A percentile compares a stretch with the other conserved stretches of the same genome.
phyloP scores from a whole-genome alignment of 2,329 filamentous ascomycete genomes.

The Fusarium musae region DNA sequence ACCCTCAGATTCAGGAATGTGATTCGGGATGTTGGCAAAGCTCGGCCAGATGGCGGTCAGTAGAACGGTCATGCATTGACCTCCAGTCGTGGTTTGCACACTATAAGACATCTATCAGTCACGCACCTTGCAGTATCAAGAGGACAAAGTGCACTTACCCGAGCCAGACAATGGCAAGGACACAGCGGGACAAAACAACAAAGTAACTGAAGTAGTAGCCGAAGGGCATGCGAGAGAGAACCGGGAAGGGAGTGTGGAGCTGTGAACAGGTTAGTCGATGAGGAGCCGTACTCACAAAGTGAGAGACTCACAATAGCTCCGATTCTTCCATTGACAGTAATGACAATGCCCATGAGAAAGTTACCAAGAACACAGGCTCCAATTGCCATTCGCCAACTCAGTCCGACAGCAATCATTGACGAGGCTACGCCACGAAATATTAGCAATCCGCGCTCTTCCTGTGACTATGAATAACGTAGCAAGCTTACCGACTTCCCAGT shows the following conservation, averaged over 20 bases:
- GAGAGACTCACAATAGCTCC: conserved; percentile 8
- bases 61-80: conserved; percentile 15
- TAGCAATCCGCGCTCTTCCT: neutral
- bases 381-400: conserved; percentile 15
- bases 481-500: conserved; percentile 16
- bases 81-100: conserved; percentile 12
- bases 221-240: conserved; percentile 11
- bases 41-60: conserved; percentile 11
- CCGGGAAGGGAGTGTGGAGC: conserved; percentile 8
- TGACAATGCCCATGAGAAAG: conserved; percentile 9
- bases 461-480: no score
- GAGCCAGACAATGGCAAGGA: conserved; percentile 12
- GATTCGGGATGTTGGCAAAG: conserved; percentile 8
- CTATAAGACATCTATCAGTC: neutral
- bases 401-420: conserved; percentile 7
- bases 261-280: neutral
- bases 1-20: neutral
- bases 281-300: neutral
- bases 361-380: conserved; percentile 13
- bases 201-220: conserved; percentile 13
- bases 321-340: conserved; percentile 9
- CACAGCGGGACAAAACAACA: conserved; percentile 11
- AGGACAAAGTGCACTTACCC: neutral
- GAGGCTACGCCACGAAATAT: neutral
- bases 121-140: neutral